Evolutionary conservation across 192 early-diverging fungal species (phyloP).

Genomic region (Coemansia sp.): DNA sequence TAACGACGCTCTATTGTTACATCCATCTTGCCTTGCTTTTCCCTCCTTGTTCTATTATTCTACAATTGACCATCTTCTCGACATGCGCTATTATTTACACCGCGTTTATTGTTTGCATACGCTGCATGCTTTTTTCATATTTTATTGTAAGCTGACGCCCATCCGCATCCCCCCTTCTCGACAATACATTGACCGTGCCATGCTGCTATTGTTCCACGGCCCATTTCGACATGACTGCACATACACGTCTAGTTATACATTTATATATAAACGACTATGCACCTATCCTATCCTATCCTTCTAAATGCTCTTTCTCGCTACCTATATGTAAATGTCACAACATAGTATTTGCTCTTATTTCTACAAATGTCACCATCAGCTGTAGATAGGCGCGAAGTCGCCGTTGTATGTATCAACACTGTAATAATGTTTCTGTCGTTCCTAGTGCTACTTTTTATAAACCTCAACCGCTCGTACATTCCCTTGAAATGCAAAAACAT

Average conservation of each 20-base stretch:
- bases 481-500: constrained; percentile 49
- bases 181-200: constrained; percentile 1
- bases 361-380: background rate
- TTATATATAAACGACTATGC: background rate
- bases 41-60: background rate
- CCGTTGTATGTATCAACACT: constrained; percentile 33
- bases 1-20: background rate
- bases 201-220: constrained; percentile 1
- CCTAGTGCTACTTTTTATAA: constrained; percentile 15
- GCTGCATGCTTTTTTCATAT: constrained; percentile 1
- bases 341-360: background rate
- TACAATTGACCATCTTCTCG: background rate
- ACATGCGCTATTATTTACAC: background rate
- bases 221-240: background rate
- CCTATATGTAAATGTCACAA: background rate
- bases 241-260: background rate
- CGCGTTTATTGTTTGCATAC: background rate
- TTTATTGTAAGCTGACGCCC: background rate
- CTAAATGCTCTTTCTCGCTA: background rate
- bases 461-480: constrained; percentile 34
- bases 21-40: background rate
- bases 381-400: constrained; percentile 24
- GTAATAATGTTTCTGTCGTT: constrained; percentile 18
- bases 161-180: background rate
- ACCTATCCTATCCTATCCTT: background rate